phyloP scores from a whole-genome alignment of 2,329 filamentous ascomycete genomes.

The Fusarium bulbicola region DNA sequence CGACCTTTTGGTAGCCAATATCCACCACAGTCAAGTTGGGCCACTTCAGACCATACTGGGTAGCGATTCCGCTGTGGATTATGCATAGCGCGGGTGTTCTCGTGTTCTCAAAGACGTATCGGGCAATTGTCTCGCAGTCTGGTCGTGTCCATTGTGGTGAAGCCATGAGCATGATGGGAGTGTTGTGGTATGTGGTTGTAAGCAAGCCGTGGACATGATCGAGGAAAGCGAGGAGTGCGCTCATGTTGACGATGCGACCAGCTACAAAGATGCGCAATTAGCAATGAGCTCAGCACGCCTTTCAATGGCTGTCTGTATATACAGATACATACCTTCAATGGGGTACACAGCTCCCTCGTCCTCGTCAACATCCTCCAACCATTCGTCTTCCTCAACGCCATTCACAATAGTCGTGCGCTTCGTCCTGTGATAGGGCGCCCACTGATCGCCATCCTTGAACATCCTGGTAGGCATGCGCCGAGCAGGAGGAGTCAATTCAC shows the following conservation, averaged over 20 bases:
- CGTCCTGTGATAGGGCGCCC: slow-evolving; percentile 79
- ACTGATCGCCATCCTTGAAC: slow-evolving; percentile 87
- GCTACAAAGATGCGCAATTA: slow-evolving; percentile 54
- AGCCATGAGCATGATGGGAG: slow-evolving; percentile 88
- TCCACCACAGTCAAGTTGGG: slow-evolving; percentile 87
- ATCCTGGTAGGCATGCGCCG: slow-evolving; percentile 91
- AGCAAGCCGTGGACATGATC: slow-evolving; percentile 91
- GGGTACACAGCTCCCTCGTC: slow-evolving; percentile 92
- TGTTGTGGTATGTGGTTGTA: slow-evolving; percentile 94
- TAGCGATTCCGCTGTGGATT: slow-evolving; percentile 87
- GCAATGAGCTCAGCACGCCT: neutral
- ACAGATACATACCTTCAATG: slow-evolving; percentile 69
- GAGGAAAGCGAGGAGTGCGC: slow-evolving; percentile 91
- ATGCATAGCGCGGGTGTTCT: slow-evolving; percentile 92
- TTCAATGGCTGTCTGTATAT: slow-evolving; percentile 48
- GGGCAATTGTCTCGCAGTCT: slow-evolving; percentile 86
- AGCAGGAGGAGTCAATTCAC: slow-evolving; percentile 89
- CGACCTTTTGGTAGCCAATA: slow-evolving; percentile 90
- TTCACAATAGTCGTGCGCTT: slow-evolving; percentile 65
- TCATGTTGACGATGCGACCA: slow-evolving; percentile 89
- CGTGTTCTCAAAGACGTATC: slow-evolving; percentile 97
- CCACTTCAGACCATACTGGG: slow-evolving; percentile 82
- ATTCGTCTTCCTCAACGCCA: slow-evolving; percentile 69
- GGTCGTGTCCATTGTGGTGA: slow-evolving; percentile 91
- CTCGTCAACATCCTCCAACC: slow-evolving; percentile 88